Percentiles rank a stretch among this genome's conserved stretches.
Conservation (phyloP, 2,329 filamentous ascomycete genomes). For the Penicillium frequentans region DNA sequence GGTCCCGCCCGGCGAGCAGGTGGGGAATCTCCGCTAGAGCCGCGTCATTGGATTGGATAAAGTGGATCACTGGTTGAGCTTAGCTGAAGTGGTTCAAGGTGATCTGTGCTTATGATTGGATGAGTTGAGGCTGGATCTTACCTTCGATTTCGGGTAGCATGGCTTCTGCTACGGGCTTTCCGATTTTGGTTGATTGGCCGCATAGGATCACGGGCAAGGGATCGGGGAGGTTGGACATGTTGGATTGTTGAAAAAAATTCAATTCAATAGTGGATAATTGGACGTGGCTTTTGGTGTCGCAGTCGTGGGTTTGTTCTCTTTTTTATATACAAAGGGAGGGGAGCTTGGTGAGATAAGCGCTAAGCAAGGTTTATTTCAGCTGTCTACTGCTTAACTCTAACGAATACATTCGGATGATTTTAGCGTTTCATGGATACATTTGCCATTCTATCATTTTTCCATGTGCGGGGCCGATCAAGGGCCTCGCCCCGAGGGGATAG, state of each 20-base stretch:
- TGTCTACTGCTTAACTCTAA: too few relatives aligned
- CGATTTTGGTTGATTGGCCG: constrained; percentile 12
- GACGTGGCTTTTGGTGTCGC: too few relatives aligned
- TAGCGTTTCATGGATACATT: too few relatives aligned
- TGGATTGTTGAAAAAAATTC: background rate
- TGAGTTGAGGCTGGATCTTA: constrained; percentile 1
- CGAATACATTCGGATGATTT: too few relatives aligned
- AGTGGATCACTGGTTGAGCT: constrained; percentile 21
- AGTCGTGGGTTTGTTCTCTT: too few relatives aligned
- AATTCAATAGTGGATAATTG: too few relatives aligned
- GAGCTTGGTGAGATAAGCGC: too few relatives aligned
- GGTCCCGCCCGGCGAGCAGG: constrained; percentile 24
- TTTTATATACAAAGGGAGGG: too few relatives aligned
- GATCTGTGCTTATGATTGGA: background rate
- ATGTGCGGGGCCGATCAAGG: too few relatives aligned
- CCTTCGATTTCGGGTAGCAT: constrained; percentile 23
- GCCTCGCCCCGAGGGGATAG: too few relatives aligned
- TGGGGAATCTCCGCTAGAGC: constrained; percentile 22
- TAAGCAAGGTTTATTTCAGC: too few relatives aligned
- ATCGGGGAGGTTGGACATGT: constrained; percentile 10
- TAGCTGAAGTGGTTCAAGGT: background rate
- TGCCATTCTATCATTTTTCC: too few relatives aligned
- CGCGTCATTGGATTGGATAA: constrained; percentile 17
- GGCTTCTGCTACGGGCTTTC: constrained; percentile 15
- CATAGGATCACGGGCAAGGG: constrained; percentile 19